Evolutionary conservation across 768 basidiomycete genomes (phyloP).

Genomic region (Pholiota molesta): DNA sequence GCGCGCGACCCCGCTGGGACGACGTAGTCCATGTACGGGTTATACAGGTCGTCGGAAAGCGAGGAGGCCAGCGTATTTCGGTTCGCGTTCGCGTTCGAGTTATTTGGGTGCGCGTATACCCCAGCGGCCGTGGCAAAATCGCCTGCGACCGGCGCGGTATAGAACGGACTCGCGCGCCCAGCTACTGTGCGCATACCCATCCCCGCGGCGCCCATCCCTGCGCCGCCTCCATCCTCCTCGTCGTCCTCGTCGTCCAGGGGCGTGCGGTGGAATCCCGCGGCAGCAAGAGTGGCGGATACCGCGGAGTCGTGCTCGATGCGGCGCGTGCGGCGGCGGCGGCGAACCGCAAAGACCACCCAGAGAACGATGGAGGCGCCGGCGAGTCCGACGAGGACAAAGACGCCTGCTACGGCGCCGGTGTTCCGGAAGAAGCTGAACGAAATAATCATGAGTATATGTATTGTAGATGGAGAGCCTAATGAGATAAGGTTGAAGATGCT

Average conservation of each 20-base stretch:
- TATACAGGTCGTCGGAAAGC: slow-evolving; percentile 33
- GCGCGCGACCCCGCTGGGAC: slow-evolving; percentile 29
- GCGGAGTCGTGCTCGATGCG: slow-evolving; percentile 70
- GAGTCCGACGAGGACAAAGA: slow-evolving; percentile 89
- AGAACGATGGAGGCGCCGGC: slow-evolving; percentile 69
- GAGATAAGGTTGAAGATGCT: neutral
- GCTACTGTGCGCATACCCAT: slow-evolving; percentile 1
- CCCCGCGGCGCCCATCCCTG: slow-evolving; percentile 9
- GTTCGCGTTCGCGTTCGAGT: slow-evolving; percentile 37
- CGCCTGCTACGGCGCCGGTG: slow-evolving; percentile 89
- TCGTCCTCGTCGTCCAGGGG: slow-evolving; percentile 65
- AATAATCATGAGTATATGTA: slow-evolving; percentile 3
- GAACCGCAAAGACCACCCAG: slow-evolving; percentile 72
- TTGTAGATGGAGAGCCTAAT: slow-evolving; percentile 1
- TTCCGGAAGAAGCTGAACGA: slow-evolving; percentile 77
- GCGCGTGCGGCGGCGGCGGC: slow-evolving; percentile 61
- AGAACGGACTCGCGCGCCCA: slow-evolving; percentile 38
- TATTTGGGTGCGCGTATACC: slow-evolving; percentile 8
- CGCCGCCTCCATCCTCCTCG: slow-evolving; percentile 21
- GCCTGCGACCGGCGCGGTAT: slow-evolving; percentile 38
- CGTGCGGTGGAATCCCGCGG: slow-evolving; percentile 68
- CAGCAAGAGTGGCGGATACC: slow-evolving; percentile 72
- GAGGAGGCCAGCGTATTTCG: slow-evolving; percentile 36
- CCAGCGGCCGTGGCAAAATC: no score
- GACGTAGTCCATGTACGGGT: slow-evolving; percentile 57